phyloP scores from a whole-genome alignment of 768 basidiomycete species.

The Pleurotus tuber-regium region DNA sequence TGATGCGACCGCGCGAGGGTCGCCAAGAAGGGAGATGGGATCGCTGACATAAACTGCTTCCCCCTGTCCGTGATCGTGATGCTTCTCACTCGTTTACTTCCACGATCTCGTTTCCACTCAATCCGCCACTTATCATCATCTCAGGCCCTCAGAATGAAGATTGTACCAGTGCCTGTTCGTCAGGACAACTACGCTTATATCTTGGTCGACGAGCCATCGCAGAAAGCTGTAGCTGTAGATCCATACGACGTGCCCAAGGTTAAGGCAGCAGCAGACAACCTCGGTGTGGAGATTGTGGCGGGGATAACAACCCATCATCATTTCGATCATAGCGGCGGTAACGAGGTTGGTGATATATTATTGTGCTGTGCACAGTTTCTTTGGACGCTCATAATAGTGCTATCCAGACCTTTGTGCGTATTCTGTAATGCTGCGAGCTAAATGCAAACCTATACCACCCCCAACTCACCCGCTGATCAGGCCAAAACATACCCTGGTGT shows the following conservation, averaged over 20 bases:
- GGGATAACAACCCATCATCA: conserved; percentile 93
- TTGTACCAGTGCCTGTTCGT: conserved; percentile 77
- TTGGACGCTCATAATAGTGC: background rate
- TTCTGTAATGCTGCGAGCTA: background rate
- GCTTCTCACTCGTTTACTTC: conserved; percentile 3
- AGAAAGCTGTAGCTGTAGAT: conserved; percentile 77
- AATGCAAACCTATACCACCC: background rate
- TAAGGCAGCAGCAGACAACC: conserved; percentile 53
- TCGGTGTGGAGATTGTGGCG: conserved; percentile 65
- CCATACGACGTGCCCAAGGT: conserved; percentile 77
- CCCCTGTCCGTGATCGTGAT: background rate
- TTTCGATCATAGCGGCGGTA: conserved; percentile 86
- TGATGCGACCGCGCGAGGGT: background rate
- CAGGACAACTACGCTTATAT: conserved; percentile 87
- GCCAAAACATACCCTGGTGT: conserved; percentile 42
- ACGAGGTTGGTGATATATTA: conserved; percentile 48
- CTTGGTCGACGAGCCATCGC: conserved; percentile 64
- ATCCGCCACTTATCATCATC: conserved; percentile 19
- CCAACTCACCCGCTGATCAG: conserved; percentile 23
- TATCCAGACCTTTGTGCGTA: conserved; percentile 50
- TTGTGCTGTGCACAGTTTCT: background rate
- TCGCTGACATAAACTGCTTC: background rate
- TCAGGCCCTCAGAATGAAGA: conserved; percentile 49
- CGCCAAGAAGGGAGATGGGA: background rate
- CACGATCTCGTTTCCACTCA: conserved; percentile 11